A percentile compares a stretch with the other conserved stretches of the same genome.
phyloP scores from a whole-genome alignment of 1,284 basidiomycete genomes.

The Leccinum solheimii region DNA sequence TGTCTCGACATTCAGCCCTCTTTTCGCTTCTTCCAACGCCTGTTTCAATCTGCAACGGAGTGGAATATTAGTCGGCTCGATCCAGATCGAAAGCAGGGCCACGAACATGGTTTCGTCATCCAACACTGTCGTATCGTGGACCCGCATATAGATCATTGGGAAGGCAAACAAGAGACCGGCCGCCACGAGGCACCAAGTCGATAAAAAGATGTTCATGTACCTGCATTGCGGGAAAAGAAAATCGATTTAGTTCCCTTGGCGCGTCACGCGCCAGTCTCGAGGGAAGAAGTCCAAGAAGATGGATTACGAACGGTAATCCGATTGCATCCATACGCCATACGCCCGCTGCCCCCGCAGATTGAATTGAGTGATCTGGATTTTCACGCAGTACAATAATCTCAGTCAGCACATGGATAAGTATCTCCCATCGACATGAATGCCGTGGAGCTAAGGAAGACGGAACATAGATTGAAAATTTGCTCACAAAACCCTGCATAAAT shows the following conservation, averaged over 20 bases:
- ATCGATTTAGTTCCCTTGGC: neutral
- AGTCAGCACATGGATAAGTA: neutral
- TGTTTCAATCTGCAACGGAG: slow-evolving; percentile 1
- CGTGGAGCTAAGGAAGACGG: neutral
- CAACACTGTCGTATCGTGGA: slow-evolving; percentile 32
- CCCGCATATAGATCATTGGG: slow-evolving; percentile 36
- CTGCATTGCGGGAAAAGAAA: neutral
- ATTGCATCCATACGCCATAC: slow-evolving; percentile 40
- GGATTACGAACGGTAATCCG: slow-evolving; percentile 23
- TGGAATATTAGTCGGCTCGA: neutral
- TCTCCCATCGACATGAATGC: neutral
- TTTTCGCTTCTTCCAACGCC: slow-evolving; percentile 1
- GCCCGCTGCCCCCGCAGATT: slow-evolving; percentile 39
- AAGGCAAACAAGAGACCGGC: slow-evolving; percentile 33
- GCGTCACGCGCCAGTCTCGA: neutral
- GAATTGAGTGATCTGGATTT: slow-evolving; percentile 35
- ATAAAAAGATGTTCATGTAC: slow-evolving; percentile 28
- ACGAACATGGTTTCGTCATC: slow-evolving; percentile 31
- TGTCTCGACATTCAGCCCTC: neutral
- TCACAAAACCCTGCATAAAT: slow-evolving; percentile 43
- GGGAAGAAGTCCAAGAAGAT: neutral
- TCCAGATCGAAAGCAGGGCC: no score
- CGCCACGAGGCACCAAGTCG: slow-evolving; percentile 34
- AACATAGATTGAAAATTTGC: slow-evolving; percentile 3
- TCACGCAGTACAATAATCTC: neutral